phyloP scores from a whole-genome alignment of 2,329 filamentous ascomycete species.

The Knufia petricola region DNA sequence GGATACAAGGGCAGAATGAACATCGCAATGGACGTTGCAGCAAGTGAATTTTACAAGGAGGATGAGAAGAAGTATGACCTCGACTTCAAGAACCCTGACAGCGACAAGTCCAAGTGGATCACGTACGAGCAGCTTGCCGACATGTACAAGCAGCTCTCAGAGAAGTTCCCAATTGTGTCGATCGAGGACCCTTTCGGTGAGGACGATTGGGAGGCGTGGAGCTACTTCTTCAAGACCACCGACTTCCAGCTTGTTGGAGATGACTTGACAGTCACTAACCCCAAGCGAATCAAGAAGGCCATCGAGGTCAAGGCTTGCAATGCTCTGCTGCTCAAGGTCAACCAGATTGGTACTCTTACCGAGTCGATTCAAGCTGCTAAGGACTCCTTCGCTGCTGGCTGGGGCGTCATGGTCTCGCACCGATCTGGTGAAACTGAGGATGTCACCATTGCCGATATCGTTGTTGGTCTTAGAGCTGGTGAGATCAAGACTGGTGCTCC shows the following conservation, averaged over 20 bases:
- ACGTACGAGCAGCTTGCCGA: slow-evolving; percentile 95
- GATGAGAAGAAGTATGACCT: slow-evolving; percentile 99
- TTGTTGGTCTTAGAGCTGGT: slow-evolving; percentile 88
- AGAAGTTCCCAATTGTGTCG: slow-evolving; percentile 97
- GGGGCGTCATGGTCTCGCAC: slow-evolving; percentile 99
- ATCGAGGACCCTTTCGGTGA: slow-evolving; percentile 99
- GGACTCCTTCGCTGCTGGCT: slow-evolving; percentile 89
- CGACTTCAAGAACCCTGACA: slow-evolving; percentile 99
- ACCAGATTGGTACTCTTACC: slow-evolving; percentile 98
- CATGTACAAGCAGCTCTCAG: slow-evolving; percentile 74
- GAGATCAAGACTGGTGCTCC: slow-evolving; percentile 99
- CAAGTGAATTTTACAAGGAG: slow-evolving; percentile 98
- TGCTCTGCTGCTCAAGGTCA: slow-evolving; percentile 96
- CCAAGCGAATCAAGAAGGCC: slow-evolving; percentile 97
- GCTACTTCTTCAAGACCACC: slow-evolving; percentile 99
- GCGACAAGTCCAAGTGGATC: slow-evolving; percentile 89
- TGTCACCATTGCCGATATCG: slow-evolving; percentile 97
- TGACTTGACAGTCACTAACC: slow-evolving; percentile 98
- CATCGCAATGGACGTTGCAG: slow-evolving; percentile 98
- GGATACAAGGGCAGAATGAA: slow-evolving; percentile 94
- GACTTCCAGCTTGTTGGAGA: slow-evolving; percentile 97
- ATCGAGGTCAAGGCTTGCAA: slow-evolving; percentile 99
- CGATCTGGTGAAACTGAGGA: slow-evolving; percentile 99
- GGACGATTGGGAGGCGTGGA: slow-evolving; percentile 99
- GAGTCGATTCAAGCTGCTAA: slow-evolving; percentile 99